Conservation (phyloP, 768 basidiomycete species). For the Termitomyces sp. region DNA sequence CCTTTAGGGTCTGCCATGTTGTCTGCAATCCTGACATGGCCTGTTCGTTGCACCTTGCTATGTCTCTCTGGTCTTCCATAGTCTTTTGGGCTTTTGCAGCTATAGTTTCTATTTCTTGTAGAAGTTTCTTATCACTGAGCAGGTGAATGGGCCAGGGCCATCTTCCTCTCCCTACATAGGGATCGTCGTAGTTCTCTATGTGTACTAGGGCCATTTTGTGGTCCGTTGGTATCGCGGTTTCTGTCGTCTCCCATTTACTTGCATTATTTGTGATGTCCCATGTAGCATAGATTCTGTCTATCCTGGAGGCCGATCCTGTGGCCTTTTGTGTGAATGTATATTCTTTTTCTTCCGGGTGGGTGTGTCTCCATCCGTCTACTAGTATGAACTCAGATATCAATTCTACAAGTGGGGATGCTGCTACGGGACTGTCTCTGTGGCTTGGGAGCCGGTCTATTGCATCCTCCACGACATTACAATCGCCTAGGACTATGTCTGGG, state of each 20-base stretch:
- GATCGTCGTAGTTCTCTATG: background rate
- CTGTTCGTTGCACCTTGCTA: too few relatives aligned
- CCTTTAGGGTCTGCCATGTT: too few relatives aligned
- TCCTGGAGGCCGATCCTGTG: background rate
- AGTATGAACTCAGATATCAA: background rate
- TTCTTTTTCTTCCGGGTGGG: background rate
- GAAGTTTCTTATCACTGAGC: too few relatives aligned
- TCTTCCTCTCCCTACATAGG: too few relatives aligned
- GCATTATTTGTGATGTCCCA: background rate
- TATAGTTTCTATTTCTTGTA: too few relatives aligned
- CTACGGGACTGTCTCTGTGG: too few relatives aligned
- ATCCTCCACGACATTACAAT: background rate
- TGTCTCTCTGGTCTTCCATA: too few relatives aligned
- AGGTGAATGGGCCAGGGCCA: too few relatives aligned
- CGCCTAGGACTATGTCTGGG: background rate
- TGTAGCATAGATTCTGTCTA: background rate
- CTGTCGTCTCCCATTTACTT: background rate
- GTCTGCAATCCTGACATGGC: too few relatives aligned
- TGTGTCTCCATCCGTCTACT: background rate
- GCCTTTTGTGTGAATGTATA: background rate
- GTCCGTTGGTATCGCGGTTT: background rate
- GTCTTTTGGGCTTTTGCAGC: too few relatives aligned
- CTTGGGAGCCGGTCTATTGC: background rate
- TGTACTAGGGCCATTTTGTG: background rate
- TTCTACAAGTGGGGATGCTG: fast-evolving